phyloP scores from a whole-genome alignment of 2,329 filamentous ascomycete genomes.

The Curvularia sp. region DNA sequence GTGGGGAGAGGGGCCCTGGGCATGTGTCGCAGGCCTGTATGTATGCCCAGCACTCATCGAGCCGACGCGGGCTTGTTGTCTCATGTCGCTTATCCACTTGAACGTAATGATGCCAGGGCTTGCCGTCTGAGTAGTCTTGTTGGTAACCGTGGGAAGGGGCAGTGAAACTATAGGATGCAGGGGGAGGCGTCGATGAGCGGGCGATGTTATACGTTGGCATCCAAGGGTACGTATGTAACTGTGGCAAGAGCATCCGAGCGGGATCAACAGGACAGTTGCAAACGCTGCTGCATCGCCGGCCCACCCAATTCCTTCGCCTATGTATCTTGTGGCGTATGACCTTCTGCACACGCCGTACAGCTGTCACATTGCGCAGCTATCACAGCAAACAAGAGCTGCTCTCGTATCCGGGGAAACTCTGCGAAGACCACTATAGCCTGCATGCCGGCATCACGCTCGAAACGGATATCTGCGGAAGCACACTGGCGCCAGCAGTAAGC shows the following conservation, averaged over 20 bases:
- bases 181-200: not conserved
- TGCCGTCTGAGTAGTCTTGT: not conserved
- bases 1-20: not conserved
- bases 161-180: slow-evolving; percentile 8
- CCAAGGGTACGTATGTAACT: slow-evolving; percentile 1
- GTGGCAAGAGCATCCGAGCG: slow-evolving; percentile 8
- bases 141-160: slow-evolving; percentile 1
- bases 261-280: slow-evolving; percentile 8
- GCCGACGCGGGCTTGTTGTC: not conserved
- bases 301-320: not conserved
- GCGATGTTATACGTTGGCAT: not conserved
- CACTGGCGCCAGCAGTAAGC: not conserved
- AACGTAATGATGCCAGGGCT: slow-evolving; percentile 8
- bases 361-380: slow-evolving; percentile 1
- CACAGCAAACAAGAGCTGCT: not conserved
- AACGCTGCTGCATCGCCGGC: slow-evolving; percentile 8
- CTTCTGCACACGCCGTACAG: not conserved
- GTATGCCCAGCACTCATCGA: not conserved
- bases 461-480: not conserved
- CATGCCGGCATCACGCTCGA: not conserved
- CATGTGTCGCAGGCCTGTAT: slow-evolving; percentile 3
- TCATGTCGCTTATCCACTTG: slow-evolving; percentile 2
- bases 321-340: not conserved
- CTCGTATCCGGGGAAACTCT: not conserved
- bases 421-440: not conserved